A percentile compares a stretch with the other conserved stretches of the same genome.
Conservation (phyloP, 306 rosid species). For the Trifolium dubium region DNA sequence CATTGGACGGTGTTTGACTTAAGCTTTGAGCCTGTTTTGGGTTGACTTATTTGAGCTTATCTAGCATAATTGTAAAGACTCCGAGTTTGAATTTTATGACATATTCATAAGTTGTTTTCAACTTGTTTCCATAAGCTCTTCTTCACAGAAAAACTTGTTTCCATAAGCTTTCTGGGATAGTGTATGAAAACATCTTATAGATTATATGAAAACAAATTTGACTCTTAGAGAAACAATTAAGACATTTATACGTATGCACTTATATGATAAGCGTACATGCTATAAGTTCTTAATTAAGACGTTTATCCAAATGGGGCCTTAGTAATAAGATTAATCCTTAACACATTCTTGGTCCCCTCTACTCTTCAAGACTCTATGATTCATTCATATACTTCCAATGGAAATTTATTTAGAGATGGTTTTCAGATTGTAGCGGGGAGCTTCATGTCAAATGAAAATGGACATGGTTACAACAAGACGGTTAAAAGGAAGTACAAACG, state of each 20-base stretch:
- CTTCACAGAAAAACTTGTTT: neutral
- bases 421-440: slow-evolving; percentile 82
- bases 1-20: too few species aligned
- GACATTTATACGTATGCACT: too few species aligned
- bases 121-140: neutral
- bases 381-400: neutral
- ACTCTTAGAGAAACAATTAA: too few species aligned
- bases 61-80: too few species aligned
- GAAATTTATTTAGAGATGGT: slow-evolving; percentile 17
- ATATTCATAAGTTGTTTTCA: too few species aligned
- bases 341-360: neutral
- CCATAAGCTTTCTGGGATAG: neutral
- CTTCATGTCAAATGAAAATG: slow-evolving; percentile 59
- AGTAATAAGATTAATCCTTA: neutral
- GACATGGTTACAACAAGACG: slow-evolving; percentile 36
- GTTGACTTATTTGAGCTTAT: too few species aligned
- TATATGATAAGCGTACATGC: too few species aligned
- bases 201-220: too few species aligned
- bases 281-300: neutral
- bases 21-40: too few species aligned
- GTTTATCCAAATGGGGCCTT: neutral
- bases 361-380: neutral
- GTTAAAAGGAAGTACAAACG: slow-evolving; percentile 65
- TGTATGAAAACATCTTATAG: too few species aligned
- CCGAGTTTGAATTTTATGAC: neutral